Evolutionary conservation across 768 basidiomycete genomes (phyloP).

Genomic region (Lentinula boryana): DNA sequence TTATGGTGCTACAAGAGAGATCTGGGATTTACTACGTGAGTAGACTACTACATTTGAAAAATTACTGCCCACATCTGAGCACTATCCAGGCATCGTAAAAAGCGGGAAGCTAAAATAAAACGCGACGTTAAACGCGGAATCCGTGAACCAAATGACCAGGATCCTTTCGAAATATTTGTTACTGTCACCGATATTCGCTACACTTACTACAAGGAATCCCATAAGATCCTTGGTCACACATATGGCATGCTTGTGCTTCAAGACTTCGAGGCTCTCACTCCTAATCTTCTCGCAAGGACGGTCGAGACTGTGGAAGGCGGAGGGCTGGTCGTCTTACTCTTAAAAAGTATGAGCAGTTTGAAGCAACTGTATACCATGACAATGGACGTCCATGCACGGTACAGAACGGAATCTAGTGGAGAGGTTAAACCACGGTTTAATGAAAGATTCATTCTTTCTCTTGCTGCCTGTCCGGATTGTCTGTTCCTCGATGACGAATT

Average conservation of each 20-base stretch:
- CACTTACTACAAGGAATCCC: constrained; percentile 97
- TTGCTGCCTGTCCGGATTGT: constrained; percentile 89
- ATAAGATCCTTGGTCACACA: constrained; percentile 95
- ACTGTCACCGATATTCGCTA: constrained; percentile 99
- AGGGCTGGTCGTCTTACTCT: constrained; percentile 77
- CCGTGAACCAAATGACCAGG: constrained; percentile 90
- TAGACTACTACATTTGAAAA: constrained; percentile 10
- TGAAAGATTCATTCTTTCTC: constrained; percentile 96
- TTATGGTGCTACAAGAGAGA: constrained; percentile 99
- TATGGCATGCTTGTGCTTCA: constrained; percentile 97
- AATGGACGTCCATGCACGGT: constrained; percentile 92
- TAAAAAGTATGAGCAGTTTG: constrained; percentile 94
- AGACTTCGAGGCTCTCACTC: constrained; percentile 97
- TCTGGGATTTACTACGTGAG: constrained; percentile 88
- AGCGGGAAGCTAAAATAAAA: constrained; percentile 95
- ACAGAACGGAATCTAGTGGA: constrained; percentile 88
- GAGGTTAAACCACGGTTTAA: constrained; percentile 93
- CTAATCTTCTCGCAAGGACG: constrained; percentile 92
- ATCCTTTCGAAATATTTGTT: constrained; percentile 97
- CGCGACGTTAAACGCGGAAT: constrained; percentile 92
- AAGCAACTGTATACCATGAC: constrained; percentile 91
- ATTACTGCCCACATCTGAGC: not conserved
- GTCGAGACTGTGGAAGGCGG: constrained; percentile 99
- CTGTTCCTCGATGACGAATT: constrained; percentile 96
- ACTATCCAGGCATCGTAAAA: constrained; percentile 80